Base-by-base conservation (phyloP, 169 alveolate genomes). In the Besnoitia besnoiti region DNA sequence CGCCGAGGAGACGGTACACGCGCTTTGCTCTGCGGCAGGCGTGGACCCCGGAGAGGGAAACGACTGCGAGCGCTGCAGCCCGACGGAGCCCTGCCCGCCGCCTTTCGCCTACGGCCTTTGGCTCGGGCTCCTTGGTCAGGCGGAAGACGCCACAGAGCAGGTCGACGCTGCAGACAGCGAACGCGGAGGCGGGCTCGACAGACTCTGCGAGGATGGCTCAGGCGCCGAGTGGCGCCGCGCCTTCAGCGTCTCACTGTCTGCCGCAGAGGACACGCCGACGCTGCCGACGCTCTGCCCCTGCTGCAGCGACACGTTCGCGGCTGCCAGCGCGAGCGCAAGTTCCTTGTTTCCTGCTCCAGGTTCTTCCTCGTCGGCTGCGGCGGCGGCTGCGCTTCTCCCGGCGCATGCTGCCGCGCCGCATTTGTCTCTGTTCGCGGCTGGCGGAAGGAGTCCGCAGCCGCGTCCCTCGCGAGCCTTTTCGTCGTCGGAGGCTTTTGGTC, bases 101-200 rank as follows among this genome's bases (percentile, higher is more conserved):
- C 82, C 82, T n/a, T 73, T 73, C 46, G 8, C 44, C 46, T 73
- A 73, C 46, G 82, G 82, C 44, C 46, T n/a, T 10, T 73, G 82
- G 82, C 82, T 73, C 44, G 14, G 39, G 5, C 82, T 73, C 40
- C 82, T 73, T n/a, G 44, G 67, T 16, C 67, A 55, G 67, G 24
- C 4, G 30, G 67, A 16, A 5, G 30, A 55, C 12, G 67, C 7
- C n/a, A 16, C 3, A 5, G 30, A n/a, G 27, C 12, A n/a, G 67
- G 67, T 19, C 67, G 12, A 5, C 4, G n/a, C n/a, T n/a, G n/a
- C n/a, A n/a, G n/a, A n/a, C n/a, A n/a, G n/a, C n/a, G n/a, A n/a
- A n/a, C n/a, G n/a, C n/a, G n/a, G n/a, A n/a, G n/a, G n/a, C n/a
- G n/a, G n/a, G n/a, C n/a, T n/a, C n/a, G n/a, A n/a, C n/a, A n/a